Evolutionary conservation across 2,329 filamentous ascomycete species (phyloP), one percentile per base, ranked within the genome.

Genomic region (Phaeosphaeriaceae sp.): DNA sequence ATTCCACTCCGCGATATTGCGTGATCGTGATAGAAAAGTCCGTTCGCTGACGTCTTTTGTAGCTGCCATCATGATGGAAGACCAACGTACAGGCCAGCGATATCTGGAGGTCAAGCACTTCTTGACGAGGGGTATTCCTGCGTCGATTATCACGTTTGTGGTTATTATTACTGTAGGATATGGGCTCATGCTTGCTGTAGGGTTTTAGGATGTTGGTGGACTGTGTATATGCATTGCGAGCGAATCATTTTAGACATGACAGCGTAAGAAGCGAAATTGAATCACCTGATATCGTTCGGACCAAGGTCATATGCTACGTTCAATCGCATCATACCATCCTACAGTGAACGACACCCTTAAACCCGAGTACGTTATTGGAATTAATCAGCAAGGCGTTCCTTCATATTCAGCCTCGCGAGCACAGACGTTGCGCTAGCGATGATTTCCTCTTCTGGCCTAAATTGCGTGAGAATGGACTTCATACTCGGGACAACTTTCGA

Each of bases 31-130:
- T n/a, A n/a, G n/a, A n/a, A n/a, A n/a, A n/a, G n/a, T n/a, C n/a
- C n/a, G n/a, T n/a, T n/a, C n/a, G n/a, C n/a, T n/a, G n/a, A n/a
- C n/a, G n/a, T n/a, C n/a, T n/a, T n/a, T n/a, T n/a, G n/a, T n/a
- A n/a, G n/a, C n/a, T n/a, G n/a, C 25, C 25, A 27, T 27, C 25
- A 27, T 27, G 25, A 27, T 27, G 84, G 95, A 99, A 80, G 94
- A 99, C 70, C 86, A 91, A 0, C 86, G 90, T 63, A 96, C 93
- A 0, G 95, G 95, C 9, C 92, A 96, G 75, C 85, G 95, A 55
- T 99, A 99, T 74, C 85, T 99, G 53, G 85, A 90, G 59, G 96
- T 99, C 52, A 91, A 91, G 74, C 95, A 99, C 76, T 99, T 99
- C 78, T 89, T 99, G 71, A 96, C 91, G 51, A 84, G 93, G n/a